A percentile compares a stretch with the other conserved stretches of the same genome.
phyloP scores from a whole-genome alignment of 2,329 filamentous ascomycete genomes.

The Exophiala aquamarina region DNA sequence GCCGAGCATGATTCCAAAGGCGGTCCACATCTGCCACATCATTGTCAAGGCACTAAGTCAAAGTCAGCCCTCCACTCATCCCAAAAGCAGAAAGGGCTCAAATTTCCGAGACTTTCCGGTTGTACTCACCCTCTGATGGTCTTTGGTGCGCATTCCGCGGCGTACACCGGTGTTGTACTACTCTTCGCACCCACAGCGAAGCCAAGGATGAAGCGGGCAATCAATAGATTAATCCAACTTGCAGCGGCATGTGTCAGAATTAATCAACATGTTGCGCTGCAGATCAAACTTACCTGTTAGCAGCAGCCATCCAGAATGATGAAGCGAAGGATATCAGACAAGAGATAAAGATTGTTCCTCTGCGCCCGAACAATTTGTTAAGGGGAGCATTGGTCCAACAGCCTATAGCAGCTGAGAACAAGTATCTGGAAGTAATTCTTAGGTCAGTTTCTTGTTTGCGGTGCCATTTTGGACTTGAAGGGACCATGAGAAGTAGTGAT shows the following conservation, averaged over 20 bases:
- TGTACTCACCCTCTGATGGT: conserved; percentile 40
- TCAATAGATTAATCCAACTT: conserved; percentile 43
- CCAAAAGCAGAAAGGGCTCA: too few relatives aligned
- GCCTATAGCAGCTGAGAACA: conserved; percentile 44
- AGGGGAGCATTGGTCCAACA: conserved; percentile 51
- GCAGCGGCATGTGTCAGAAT: conserved; percentile 32
- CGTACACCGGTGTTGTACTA: conserved; percentile 49
- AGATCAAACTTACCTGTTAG: conserved; percentile 29
- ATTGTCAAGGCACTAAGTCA: conserved; percentile 48
- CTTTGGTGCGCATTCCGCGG: conserved; percentile 49
- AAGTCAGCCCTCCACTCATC: too few relatives aligned
- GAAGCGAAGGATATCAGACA: conserved; percentile 43
- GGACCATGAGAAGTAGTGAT: too few relatives aligned
- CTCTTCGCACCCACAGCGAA: conserved; percentile 45
- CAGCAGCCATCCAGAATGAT: conserved; percentile 44
- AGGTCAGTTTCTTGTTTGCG: too few relatives aligned
- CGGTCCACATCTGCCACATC: conserved; percentile 54
- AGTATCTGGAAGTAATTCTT: conserved; percentile 31
- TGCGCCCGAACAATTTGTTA: conserved; percentile 45
- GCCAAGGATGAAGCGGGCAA: conserved; percentile 42
- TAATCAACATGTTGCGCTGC: conserved; percentile 29
- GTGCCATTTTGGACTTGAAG: too few relatives aligned
- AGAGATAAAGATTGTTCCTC: conserved; percentile 46
- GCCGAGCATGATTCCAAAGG: conserved; percentile 46
- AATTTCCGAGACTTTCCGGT: too few relatives aligned